phyloP scores from a whole-genome alignment of 2,329 filamentous ascomycete species.

The Neurospora sp. region DNA sequence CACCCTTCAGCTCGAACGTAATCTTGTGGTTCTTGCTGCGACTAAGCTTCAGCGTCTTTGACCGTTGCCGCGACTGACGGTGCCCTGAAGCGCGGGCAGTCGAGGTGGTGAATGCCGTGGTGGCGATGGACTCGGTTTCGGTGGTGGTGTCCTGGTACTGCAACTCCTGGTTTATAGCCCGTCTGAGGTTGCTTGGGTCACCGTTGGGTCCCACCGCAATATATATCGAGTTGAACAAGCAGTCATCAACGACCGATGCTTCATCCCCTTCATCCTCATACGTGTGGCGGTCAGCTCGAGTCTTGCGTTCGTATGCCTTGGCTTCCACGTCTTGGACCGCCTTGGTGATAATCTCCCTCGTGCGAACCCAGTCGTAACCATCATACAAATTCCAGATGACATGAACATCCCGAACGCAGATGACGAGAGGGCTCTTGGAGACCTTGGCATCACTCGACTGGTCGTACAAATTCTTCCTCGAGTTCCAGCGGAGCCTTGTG shows the following conservation, averaged over 20 bases:
- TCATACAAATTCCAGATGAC: conserved; percentile 97
- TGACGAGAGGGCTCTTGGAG: conserved; percentile 59
- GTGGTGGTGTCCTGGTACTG: conserved; percentile 83
- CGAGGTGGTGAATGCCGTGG: conserved; percentile 57
- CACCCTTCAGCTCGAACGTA: conserved; percentile 80
- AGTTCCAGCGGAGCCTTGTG: conserved; percentile 73
- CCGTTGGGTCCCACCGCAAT: conserved; percentile 83
- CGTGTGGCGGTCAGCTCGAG: conserved; percentile 45
- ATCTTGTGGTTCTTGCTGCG: conserved; percentile 92
- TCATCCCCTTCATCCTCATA: conserved; percentile 62
- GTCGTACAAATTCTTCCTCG: conserved; percentile 64
- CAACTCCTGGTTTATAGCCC: conserved; percentile 78
- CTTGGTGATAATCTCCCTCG: conserved; percentile 75
- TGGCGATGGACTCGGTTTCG: conserved; percentile 83
- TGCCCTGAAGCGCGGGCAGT: conserved; percentile 38
- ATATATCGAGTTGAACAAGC: conserved; percentile 97
- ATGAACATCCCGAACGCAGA: conserved; percentile 78
- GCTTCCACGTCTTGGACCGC: conserved; percentile 82
- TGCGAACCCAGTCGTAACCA: conserved; percentile 91
- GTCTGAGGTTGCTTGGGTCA: conserved; percentile 71
- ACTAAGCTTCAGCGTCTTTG: conserved; percentile 59
- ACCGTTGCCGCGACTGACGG: conserved; percentile 25
- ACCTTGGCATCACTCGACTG: conserved; percentile 51
- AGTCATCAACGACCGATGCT: conserved; percentile 83
- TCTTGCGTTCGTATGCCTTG: conserved; percentile 66